Conservation (phyloP, 208 protist species). For the Acanthamoeba castellanii region DNA sequence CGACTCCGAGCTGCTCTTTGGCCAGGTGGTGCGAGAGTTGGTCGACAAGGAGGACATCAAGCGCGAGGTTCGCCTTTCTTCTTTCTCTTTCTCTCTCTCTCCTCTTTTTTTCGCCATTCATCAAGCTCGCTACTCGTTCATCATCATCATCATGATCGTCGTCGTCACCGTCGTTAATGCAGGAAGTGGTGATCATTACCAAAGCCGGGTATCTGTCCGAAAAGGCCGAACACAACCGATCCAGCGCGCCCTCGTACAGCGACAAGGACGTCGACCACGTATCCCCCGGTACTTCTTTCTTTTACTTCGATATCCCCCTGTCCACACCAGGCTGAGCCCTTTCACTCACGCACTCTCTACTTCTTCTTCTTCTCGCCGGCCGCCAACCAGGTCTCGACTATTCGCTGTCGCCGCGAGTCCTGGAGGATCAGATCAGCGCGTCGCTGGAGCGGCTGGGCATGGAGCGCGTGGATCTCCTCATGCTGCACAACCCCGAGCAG, state of each 20-base stretch:
- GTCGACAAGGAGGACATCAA: conserved; percentile 25
- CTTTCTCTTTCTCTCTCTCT: not conserved
- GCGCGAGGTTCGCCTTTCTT: not conserved
- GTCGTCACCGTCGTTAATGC: not conserved
- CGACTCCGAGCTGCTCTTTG: conserved; percentile 51
- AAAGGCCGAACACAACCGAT: not conserved
- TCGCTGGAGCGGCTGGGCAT: conserved; percentile 48
- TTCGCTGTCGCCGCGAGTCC: not conserved
- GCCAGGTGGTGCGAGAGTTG: conserved; percentile 10
- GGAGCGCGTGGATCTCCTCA: conserved; percentile 14
- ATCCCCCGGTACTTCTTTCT: not conserved
- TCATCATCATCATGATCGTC: not conserved
- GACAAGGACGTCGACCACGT: not conserved
- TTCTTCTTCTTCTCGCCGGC: not conserved
- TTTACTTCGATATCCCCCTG: not conserved
- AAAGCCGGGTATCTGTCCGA: conserved; percentile 39
- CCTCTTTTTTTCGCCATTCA: not conserved
- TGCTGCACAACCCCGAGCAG: conserved; percentile 52
- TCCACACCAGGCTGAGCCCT: not conserved
- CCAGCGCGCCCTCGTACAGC: not conserved
- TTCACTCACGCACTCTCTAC: not conserved
- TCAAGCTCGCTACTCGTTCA: not conserved
- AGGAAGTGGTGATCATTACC: conserved; percentile 32
- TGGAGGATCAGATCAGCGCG: conserved; percentile 31
- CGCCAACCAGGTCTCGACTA: not conserved